Conservation (phyloP, 2,329 filamentous ascomycete species). For the Cladosporium velox region DNA sequence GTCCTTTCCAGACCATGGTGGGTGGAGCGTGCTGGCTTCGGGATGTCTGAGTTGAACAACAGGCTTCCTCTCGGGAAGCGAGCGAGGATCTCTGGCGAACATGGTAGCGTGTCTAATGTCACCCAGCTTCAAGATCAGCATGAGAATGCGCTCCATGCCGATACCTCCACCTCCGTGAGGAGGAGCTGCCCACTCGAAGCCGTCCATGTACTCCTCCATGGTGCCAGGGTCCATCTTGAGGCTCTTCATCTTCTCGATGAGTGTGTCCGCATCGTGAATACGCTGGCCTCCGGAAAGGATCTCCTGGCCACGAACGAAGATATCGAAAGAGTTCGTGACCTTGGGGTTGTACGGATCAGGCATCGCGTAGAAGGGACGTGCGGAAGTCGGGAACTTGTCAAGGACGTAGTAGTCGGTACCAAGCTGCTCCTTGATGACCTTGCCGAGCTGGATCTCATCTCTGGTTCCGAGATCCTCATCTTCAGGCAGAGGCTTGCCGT, state of each 20-base stretch:
- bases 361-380: constrained; percentile 90
- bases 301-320: constrained; percentile 90
- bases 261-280: constrained; percentile 75
- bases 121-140: constrained; percentile 80
- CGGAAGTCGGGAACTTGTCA: constrained; percentile 85
- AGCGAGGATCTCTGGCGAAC: constrained; percentile 87
- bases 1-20: constrained; percentile 61
- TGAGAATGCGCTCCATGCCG: constrained; percentile 83
- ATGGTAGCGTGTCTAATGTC: constrained; percentile 87
- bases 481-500: constrained; percentile 69
- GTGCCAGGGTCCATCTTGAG: constrained; percentile 74
- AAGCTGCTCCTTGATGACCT: constrained; percentile 83
- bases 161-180: constrained; percentile 90
- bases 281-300: constrained; percentile 91
- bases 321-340: constrained; percentile 90
- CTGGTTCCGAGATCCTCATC: constrained; percentile 81
- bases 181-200: constrained; percentile 84
- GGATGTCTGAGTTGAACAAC: constrained; percentile 74
- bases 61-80: constrained; percentile 69
- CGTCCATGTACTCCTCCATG: constrained; percentile 88
- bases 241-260: constrained; percentile 75
- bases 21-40: constrained; percentile 78
- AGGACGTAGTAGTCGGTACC: constrained; percentile 90
- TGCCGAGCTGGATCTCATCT: constrained; percentile 82
- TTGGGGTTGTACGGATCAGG: constrained; percentile 70